These are phyloP conservation scores for Malassezia cuniculi DNA, from an alignment of 1,284 basidiomycete genomes.

Conservation along the genomic window DNA sequence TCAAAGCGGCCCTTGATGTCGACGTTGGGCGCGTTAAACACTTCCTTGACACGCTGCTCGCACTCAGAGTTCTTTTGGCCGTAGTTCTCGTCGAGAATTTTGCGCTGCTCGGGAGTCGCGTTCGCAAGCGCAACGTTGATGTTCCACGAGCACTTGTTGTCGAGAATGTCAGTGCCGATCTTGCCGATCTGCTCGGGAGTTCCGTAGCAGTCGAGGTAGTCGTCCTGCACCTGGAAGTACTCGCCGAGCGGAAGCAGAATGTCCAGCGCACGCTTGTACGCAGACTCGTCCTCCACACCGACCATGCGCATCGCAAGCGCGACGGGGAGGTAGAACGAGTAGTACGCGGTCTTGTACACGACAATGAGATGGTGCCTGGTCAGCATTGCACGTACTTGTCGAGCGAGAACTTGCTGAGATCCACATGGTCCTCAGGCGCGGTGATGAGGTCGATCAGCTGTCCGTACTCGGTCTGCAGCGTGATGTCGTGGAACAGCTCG, in stretches of 20 bases:
- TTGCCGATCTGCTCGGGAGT: slow-evolving; percentile 87
- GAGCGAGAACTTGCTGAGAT: slow-evolving; percentile 71
- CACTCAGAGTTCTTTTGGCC: slow-evolving; percentile 62
- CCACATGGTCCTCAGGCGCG: slow-evolving; percentile 76
- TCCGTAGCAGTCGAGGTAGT: slow-evolving; percentile 86
- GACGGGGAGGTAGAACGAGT: slow-evolving; percentile 97
- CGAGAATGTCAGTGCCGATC: slow-evolving; percentile 89
- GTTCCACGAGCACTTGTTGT: slow-evolving; percentile 98
- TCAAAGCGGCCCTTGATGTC: slow-evolving; percentile 53
- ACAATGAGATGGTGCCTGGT: slow-evolving; percentile 79
- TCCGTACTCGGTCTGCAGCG: slow-evolving; percentile 89
- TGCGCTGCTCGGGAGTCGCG: slow-evolving; percentile 55
- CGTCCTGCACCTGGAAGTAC: slow-evolving; percentile 98
- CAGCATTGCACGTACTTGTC: slow-evolving; percentile 52
- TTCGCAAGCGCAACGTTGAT: slow-evolving; percentile 71
- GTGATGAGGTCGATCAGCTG: slow-evolving; percentile 92
- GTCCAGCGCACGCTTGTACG: slow-evolving; percentile 65
- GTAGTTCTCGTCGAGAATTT: slow-evolving; percentile 61
- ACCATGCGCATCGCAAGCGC: slow-evolving; percentile 75
- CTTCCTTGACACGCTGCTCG: slow-evolving; percentile 60
- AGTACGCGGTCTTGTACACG: slow-evolving; percentile 93
- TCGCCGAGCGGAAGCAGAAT: slow-evolving; percentile 88
- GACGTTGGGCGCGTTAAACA: slow-evolving; percentile 64
- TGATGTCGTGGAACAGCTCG: slow-evolving; percentile 80
- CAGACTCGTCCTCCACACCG: slow-evolving; percentile 57